phyloP scores from a whole-genome alignment of 805 yeast genomes.

The Trichomonascus vanleenenianus region DNA sequence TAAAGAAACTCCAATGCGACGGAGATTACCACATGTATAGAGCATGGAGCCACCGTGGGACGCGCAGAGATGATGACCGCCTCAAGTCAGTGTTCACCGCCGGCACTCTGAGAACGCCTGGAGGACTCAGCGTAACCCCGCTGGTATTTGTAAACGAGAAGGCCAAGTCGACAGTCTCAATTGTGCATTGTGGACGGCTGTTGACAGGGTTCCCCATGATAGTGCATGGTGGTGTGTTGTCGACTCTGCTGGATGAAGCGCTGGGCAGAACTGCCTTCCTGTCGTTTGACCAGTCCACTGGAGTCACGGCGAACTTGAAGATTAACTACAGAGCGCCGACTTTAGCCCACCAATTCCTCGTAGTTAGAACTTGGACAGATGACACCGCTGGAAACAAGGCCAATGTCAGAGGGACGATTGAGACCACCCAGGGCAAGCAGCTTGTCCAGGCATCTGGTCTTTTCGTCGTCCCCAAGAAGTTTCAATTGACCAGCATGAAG shows the following conservation, averaged over 20 bases:
- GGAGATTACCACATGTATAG: constrained; percentile 33
- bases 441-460: constrained; percentile 35
- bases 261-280: constrained; percentile 28
- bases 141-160: constrained; percentile 51
- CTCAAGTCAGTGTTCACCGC: constrained; percentile 34
- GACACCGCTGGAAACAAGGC: constrained; percentile 12
- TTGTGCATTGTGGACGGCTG: constrained; percentile 69
- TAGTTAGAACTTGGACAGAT: constrained; percentile 45
- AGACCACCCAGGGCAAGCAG: constrained; percentile 42
- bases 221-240: constrained; percentile 83
- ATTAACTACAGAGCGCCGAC: constrained; percentile 61
- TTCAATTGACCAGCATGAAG: background rate
- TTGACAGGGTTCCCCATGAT: constrained; percentile 83
- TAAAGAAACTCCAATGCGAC: constrained; percentile 37
- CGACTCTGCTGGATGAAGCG: constrained; percentile 71
- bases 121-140: constrained; percentile 73
- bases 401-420: constrained; percentile 37
- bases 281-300: constrained; percentile 5
- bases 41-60: constrained; percentile 29
- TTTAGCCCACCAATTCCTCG: constrained; percentile 66
- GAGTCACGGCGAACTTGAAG: constrained; percentile 24
- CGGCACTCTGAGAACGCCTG: constrained; percentile 59
- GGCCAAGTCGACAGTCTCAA: constrained; percentile 52
- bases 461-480: constrained; percentile 7
- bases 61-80: constrained; percentile 9